Percentiles rank a stretch among this genome's conserved stretches.
These are phyloP conservation scores for Pulveroboletus sp. DNA, from an alignment of 768 basidiomycete genomes.

Conservation along the genomic window DNA sequence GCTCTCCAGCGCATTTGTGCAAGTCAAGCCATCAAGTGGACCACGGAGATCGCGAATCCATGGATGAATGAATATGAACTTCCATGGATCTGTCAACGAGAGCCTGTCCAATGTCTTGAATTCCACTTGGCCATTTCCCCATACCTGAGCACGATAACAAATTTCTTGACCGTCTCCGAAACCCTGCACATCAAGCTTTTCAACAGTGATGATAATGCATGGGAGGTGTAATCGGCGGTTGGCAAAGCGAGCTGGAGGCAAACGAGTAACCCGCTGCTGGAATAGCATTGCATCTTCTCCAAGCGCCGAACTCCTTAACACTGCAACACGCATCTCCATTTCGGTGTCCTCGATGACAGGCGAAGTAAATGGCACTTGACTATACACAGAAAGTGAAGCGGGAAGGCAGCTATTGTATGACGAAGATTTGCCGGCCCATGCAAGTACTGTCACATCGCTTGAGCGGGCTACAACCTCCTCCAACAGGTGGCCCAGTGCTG, in stretches of 20 bases:
- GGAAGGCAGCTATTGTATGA: constrained; percentile 12
- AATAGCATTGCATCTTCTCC: not conserved
- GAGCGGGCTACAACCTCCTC: constrained; percentile 7
- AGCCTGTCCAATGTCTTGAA: constrained; percentile 2
- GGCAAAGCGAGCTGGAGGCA: constrained; percentile 1
- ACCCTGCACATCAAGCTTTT: not conserved
- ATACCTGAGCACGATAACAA: constrained; percentile 3
- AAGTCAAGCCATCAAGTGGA: not conserved
- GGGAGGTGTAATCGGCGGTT: constrained; percentile 6
- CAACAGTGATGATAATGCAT: constrained; percentile 6
- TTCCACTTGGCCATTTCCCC: not conserved
- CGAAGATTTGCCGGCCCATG: constrained; percentile 3
- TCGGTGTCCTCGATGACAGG: not conserved
- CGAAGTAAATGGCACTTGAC: too few species aligned
- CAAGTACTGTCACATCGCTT: constrained; percentile 1
- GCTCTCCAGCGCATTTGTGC: not conserved
- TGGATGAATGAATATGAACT: constrained; percentile 7
- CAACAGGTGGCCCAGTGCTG: constrained; percentile 2
- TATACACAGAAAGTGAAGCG: not conserved
- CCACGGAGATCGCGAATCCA: constrained; percentile 10
- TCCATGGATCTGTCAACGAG: not conserved
- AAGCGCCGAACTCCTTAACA: not conserved
- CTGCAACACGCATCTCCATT: not conserved
- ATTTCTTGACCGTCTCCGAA: not conserved
- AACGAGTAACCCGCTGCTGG: not conserved